Base-by-base conservation (phyloP, 345 rosid genomes). In the Aegle marmelos region DNA sequence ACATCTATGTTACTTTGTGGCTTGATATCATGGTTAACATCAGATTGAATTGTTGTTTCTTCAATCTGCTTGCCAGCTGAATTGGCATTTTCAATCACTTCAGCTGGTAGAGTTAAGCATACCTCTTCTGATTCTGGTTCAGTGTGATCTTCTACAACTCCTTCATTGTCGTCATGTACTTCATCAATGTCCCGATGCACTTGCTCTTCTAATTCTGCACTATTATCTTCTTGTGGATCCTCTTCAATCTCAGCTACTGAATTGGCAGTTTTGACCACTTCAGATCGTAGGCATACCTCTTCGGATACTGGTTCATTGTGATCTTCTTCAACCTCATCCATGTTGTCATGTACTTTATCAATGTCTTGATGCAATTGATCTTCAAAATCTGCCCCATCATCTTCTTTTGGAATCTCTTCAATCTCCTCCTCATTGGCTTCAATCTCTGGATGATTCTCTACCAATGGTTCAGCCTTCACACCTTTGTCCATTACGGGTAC, bases 281-380 rank as follows among this genome's bases (percentile, higher is more conserved):
- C 76, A 68, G 67, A 48, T 31, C 37, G 70, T 50, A 31, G 41
- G 41, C 68, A 58, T n/a, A 39, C 30, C 14, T 81, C 83, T 37
- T 59, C 83, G 59, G 63, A 4, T 75, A 75, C 83, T 69, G 68
- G 27, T 72, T 48, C 70, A 30, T 9, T 25, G 22, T 4, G 25
- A n/a, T 79, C 83, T 69, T 59, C 77, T 74, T 77, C 39, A 30
- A n/a, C 68, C 45, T 33, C 75, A 67, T 79, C 87, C 74, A 64
- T 41, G 61, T 45, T 56, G 25, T 79, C 78, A 57, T 60, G 62
- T 19, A 41, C 73, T 70, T 61, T 84, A 77, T 60, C 64, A 60
- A 64, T 37, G 48, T 74, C 81, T 41, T 72, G 71, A 27, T 77
- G 68, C 61, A 22, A n/a, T 75, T 72, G 72, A 54, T 63, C 78